Evolutionary conservation across 805 yeast species (phyloP).

Genomic region (Ogataea allantospora): DNA sequence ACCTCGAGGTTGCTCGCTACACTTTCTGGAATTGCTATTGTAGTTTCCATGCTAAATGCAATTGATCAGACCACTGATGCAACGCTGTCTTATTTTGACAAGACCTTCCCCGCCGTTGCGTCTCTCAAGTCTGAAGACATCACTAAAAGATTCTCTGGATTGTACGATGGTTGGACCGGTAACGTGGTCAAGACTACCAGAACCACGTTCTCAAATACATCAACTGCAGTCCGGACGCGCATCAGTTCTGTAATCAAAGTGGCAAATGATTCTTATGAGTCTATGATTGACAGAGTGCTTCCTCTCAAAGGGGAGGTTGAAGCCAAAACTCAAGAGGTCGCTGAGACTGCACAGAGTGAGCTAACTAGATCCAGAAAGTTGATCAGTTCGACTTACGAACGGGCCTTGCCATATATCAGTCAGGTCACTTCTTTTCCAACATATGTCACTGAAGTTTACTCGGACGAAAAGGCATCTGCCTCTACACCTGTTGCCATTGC

Average conservation of each 20-base stretch:
- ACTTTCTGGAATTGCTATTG: constrained; percentile 19
- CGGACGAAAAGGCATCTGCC: constrained; percentile 29
- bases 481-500: constrained; percentile 36
- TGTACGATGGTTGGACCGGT: constrained; percentile 14
- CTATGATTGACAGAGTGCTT: constrained; percentile 26
- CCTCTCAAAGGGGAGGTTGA: constrained; percentile 24
- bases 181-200: constrained; percentile 13
- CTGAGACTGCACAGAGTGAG: constrained; percentile 21
- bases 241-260: constrained; percentile 30
- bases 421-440: constrained; percentile 29
- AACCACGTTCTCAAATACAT: constrained; percentile 13
- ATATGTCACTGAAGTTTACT: constrained; percentile 33
- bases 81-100: constrained; percentile 29
- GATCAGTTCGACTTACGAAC: constrained; percentile 27
- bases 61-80: constrained; percentile 26
- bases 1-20: constrained; percentile 13
- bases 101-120: constrained; percentile 30
- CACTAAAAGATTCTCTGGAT: constrained; percentile 5
- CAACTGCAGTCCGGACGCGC: constrained; percentile 12
- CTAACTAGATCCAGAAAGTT: constrained; percentile 27
- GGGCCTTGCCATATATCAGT: constrained; percentile 29
- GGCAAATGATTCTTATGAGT: constrained; percentile 32
- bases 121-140: constrained; percentile 22
- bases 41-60: constrained; percentile 20
- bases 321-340: constrained; percentile 7